phyloP scores from a whole-genome alignment of 2,329 filamentous ascomycete species.

The Orbilia ellipsospora region DNA sequence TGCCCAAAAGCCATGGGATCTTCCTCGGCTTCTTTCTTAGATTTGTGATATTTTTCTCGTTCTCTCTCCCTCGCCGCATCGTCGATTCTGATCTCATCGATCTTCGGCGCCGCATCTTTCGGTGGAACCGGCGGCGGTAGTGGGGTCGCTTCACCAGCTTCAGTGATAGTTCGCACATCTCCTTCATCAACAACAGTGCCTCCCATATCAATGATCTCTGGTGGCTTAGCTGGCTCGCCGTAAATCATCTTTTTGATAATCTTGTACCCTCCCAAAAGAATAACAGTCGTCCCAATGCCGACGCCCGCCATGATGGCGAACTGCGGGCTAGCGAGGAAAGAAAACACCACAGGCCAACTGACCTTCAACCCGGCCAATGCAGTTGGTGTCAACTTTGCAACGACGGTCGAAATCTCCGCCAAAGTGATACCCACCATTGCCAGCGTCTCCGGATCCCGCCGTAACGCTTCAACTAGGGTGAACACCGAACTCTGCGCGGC shows the following conservation, averaged over 20 bases:
- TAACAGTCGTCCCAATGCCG: slow-evolving; percentile 90
- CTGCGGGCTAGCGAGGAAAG: slow-evolving; percentile 86
- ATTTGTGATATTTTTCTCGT: slow-evolving; percentile 35
- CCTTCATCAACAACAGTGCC: slow-evolving; percentile 48
- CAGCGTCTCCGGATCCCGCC: slow-evolving; percentile 87
- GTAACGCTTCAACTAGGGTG: slow-evolving; percentile 81
- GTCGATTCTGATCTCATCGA: slow-evolving; percentile 43
- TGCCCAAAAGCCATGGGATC: slow-evolving; percentile 52
- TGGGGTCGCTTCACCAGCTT: slow-evolving; percentile 17
- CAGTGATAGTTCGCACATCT: slow-evolving; percentile 38
- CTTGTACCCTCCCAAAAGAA: slow-evolving; percentile 96
- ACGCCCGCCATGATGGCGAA: slow-evolving; percentile 93
- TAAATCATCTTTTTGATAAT: slow-evolving; percentile 84
- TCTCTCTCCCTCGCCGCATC: slow-evolving; percentile 45
- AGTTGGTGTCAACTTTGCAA: slow-evolving; percentile 84
- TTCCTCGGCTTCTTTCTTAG: slow-evolving; percentile 25
- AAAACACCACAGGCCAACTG: slow-evolving; percentile 85
- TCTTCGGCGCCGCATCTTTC: slow-evolving; percentile 19
- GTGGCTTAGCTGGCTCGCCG: slow-evolving; percentile 45
- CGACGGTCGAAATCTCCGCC: slow-evolving; percentile 85
- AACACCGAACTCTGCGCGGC: slow-evolving; percentile 70
- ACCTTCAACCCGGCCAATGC: slow-evolving; percentile 80
- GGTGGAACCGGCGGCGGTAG: slow-evolving; percentile 3
- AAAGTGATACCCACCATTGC: slow-evolving; percentile 93
- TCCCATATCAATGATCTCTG: slow-evolving; percentile 52